Conservation (phyloP, 345 rosid genomes). For the Cochlearia excelsa region DNA sequence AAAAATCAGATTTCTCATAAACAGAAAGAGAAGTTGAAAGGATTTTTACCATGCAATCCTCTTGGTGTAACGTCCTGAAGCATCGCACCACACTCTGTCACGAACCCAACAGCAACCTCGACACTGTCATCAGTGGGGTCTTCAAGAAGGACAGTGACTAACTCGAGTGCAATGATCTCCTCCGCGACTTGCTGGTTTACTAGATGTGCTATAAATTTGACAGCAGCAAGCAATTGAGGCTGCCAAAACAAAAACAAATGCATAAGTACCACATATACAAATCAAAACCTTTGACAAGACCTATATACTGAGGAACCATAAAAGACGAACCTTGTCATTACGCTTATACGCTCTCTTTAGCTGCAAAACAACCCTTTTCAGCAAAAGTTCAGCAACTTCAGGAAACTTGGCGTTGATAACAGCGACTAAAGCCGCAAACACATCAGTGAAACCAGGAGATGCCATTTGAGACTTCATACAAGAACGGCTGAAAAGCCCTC, state of each 20-base stretch:
- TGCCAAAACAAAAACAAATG: conserved; percentile 32
- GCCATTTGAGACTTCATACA: conserved; percentile 99
- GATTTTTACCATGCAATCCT: conserved; percentile 67
- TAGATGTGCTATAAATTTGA: conserved; percentile 88
- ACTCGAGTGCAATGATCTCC: conserved; percentile 78
- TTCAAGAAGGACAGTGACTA: conserved; percentile 68
- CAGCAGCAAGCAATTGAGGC: conserved; percentile 94
- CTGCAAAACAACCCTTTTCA: conserved; percentile 86
- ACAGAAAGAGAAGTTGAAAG: conserved; percentile 13
- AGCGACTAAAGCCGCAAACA: conserved; percentile 82
- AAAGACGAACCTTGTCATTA: conserved; percentile 67
- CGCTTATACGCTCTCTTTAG: conserved; percentile 93
- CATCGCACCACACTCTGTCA: conserved; percentile 85
- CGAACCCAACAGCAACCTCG: conserved; percentile 93
- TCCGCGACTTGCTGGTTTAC: conserved; percentile 94
- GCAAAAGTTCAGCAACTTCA: conserved; percentile 75
- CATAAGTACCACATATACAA: background rate
- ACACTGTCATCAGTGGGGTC: conserved; percentile 90
- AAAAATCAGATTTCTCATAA: conserved; percentile 1
- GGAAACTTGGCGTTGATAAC: conserved; percentile 86
- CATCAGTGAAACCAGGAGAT: conserved; percentile 85
- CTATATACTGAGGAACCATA: background rate
- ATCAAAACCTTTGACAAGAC: conserved; percentile 1
- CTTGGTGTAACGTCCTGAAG: conserved; percentile 87
- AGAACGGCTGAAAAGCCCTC: conserved; percentile 85